phyloP scores from a whole-genome alignment of 2,329 filamentous ascomycete species.

The Orbilia ellipsospora region DNA sequence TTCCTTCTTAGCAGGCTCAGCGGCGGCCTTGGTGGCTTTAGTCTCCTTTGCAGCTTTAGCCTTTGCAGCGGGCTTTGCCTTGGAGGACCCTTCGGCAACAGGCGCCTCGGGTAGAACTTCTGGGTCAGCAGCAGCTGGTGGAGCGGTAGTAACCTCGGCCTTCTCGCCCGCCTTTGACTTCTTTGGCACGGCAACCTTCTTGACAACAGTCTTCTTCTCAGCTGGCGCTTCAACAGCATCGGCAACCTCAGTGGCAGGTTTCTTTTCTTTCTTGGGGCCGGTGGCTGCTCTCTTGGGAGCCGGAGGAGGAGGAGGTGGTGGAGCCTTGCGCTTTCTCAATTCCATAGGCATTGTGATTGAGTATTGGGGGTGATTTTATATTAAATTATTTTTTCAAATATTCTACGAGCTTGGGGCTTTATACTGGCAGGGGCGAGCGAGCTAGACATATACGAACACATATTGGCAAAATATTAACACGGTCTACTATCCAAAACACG shows the following conservation, averaged over 20 bases:
- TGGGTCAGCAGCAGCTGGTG: conserved; percentile 43
- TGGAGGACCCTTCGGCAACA: conserved; percentile 33
- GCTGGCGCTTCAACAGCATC: conserved; percentile 53
- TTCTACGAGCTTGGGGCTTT: conserved; percentile 17
- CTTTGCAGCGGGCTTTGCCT: conserved; percentile 42
- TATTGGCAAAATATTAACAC: conserved; percentile 19
- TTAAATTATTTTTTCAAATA: background rate
- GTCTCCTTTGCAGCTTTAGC: conserved; percentile 46
- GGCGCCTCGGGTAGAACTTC: conserved; percentile 51
- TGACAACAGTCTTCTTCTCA: conserved; percentile 35
- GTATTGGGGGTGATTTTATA: conserved; percentile 5
- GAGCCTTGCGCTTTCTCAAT: conserved; percentile 72
- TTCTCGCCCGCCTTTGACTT: conserved; percentile 48
- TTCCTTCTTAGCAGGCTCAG: conserved; percentile 53
- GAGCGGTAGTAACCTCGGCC: conserved; percentile 48
- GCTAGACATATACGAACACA: conserved; percentile 20
- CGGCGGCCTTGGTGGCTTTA: conserved; percentile 58
- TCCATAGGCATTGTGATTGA: conserved; percentile 68
- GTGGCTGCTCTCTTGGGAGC: conserved; percentile 66
- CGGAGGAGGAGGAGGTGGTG: conserved; percentile 65
- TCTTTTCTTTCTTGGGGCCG: conserved; percentile 56
- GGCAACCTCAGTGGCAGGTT: conserved; percentile 36
- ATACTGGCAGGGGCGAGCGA: background rate
- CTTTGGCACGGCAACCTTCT: conserved; percentile 46
- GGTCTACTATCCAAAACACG: conserved; percentile 11